Percentiles rank a stretch among this genome's conserved stretches.
These are phyloP conservation scores for Backusella westeae DNA, from an alignment of 192 early-diverging fungal species.

Conservation along the genomic window DNA sequence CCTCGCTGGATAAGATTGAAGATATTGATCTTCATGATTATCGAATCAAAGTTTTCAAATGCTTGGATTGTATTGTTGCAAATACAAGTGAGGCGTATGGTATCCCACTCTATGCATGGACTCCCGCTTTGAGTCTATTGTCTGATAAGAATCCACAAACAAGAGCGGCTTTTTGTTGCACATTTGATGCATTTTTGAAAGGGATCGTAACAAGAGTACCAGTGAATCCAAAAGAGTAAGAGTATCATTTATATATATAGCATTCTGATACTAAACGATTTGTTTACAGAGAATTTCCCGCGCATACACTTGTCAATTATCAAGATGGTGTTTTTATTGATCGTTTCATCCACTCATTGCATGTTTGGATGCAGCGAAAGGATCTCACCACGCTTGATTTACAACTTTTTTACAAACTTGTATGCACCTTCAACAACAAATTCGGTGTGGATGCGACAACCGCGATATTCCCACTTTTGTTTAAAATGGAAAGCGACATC, in stretches of 20 bases:
- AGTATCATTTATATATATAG: not conserved
- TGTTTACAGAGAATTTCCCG: not conserved
- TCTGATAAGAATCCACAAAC: constrained; percentile 11
- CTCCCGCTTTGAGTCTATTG: constrained; percentile 18
- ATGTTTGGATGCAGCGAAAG: constrained; percentile 17
- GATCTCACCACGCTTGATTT: constrained; percentile 12
- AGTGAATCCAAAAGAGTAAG: not conserved
- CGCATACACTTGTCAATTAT: constrained; percentile 17
- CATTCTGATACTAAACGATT: not conserved
- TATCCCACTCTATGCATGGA: constrained; percentile 16
- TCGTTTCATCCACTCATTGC: constrained; percentile 8
- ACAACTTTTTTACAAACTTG: constrained; percentile 4
- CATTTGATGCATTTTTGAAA: not conserved
- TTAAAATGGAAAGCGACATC: constrained; percentile 21
- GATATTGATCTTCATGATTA: constrained; percentile 36
- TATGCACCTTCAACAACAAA: constrained; percentile 11
- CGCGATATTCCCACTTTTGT: constrained; percentile 15
- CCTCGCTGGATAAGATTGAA: constrained; percentile 33
- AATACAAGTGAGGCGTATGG: not conserved
- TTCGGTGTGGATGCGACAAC: constrained; percentile 31
- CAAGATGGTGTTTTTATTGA: constrained; percentile 23
- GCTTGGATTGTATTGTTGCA: constrained; percentile 24
- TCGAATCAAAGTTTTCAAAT: constrained; percentile 40
- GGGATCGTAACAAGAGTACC: not conserved
- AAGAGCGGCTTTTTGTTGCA: constrained; percentile 27